phyloP scores from a whole-genome alignment of 768 basidiomycete genomes.

The Dacryopinax primogenitus region DNA sequence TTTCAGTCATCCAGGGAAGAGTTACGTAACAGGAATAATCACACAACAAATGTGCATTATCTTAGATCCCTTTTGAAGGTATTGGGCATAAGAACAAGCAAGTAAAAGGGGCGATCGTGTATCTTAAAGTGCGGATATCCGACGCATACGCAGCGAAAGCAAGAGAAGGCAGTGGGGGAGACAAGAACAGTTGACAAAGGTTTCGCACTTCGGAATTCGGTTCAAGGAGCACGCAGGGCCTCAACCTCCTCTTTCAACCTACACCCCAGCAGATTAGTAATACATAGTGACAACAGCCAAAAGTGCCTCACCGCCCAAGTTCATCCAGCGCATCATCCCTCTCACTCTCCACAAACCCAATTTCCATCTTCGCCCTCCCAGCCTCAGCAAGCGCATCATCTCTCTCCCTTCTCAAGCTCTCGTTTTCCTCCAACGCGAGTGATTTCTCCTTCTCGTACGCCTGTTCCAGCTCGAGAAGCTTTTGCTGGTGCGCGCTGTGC shows the following conservation, averaged over 20 bases:
- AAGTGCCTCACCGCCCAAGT: neutral
- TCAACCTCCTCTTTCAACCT: neutral
- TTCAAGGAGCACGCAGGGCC: neutral
- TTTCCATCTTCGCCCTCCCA: neutral
- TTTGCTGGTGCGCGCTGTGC: neutral
- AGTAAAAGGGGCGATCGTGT: too few relatives aligned
- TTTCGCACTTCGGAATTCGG: neutral
- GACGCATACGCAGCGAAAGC: too few relatives aligned
- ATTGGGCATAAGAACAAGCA: too few relatives aligned
- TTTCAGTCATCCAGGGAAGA: too few relatives aligned
- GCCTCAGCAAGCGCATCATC: neutral
- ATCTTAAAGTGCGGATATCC: too few relatives aligned
- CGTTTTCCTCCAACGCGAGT: neutral
- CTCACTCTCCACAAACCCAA: neutral
- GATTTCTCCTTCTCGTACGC: neutral
- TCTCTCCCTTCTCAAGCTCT: neutral
- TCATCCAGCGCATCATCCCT: neutral
- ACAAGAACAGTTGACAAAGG: neutral
- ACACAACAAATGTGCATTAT: too few relatives aligned
- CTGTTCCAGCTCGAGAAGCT: neutral
- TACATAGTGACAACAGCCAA: neutral
- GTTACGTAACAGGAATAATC: too few relatives aligned
- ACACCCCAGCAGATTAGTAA: neutral
- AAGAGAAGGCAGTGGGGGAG: neutral
- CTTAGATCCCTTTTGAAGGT: too few relatives aligned